Evolutionary conservation across 768 basidiomycete genomes (phyloP).

Genomic region (Tylopilus sp.): DNA sequence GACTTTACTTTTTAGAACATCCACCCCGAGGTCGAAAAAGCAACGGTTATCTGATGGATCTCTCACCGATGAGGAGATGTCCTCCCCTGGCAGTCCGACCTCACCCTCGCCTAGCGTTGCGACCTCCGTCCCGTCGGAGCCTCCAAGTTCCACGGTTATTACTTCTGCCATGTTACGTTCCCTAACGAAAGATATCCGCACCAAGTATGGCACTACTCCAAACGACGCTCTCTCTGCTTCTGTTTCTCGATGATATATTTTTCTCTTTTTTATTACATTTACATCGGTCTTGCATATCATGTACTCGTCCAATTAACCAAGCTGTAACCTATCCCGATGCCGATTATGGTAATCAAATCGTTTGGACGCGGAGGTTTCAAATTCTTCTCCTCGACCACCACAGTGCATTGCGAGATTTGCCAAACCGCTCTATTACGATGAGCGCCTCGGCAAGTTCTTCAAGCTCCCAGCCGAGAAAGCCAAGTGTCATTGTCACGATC

Average conservation of each 20-base stretch:
- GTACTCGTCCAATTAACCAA: conserved; percentile 1
- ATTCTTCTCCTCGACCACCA: conserved; percentile 9
- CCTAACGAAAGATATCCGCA: conserved; percentile 28
- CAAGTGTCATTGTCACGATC: conserved; percentile 83
- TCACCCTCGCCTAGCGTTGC: conserved; percentile 49
- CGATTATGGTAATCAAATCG: conserved; percentile 16
- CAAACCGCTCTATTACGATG: conserved; percentile 10
- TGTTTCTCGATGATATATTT: conserved; percentile 5
- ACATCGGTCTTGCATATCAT: conserved; percentile 1
- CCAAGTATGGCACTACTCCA: conserved; percentile 26
- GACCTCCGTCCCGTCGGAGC: conserved; percentile 38
- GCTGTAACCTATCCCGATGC: conserved; percentile 1
- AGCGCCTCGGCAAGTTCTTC: conserved; percentile 14
- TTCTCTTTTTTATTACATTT: not conserved
- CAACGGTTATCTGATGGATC: conserved; percentile 36
- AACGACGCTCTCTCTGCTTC: conserved; percentile 1
- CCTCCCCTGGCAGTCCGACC: conserved; percentile 12
- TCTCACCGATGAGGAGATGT: conserved; percentile 31
- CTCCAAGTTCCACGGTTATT: conserved; percentile 36
- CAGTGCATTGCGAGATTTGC: not conserved
- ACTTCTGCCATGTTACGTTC: conserved; percentile 64
- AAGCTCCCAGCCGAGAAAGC: conserved; percentile 41
- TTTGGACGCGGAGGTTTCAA: not conserved
- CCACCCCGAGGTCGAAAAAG: conserved; percentile 37
- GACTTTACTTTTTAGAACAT: conserved; percentile 16